Conservation (phyloP, 768 basidiomycete species). For the Floccularia luteovirens region DNA sequence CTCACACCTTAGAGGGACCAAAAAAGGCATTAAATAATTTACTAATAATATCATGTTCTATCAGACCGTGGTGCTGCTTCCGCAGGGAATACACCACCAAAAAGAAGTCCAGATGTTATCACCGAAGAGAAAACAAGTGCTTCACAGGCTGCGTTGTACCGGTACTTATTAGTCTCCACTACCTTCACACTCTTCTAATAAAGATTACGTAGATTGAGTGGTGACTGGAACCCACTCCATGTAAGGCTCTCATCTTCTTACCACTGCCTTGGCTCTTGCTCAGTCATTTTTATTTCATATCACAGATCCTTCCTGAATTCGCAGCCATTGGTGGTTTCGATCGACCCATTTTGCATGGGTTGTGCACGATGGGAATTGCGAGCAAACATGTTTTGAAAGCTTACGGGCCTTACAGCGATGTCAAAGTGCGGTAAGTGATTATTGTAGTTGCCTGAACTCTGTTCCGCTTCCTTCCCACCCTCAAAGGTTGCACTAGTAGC, state of each 20-base stretch:
- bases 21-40: no score
- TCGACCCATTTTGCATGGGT: constrained; percentile 81
- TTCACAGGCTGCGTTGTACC: constrained; percentile 86
- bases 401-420: constrained; percentile 82
- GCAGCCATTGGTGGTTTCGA: constrained; percentile 94
- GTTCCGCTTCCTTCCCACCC: no score
- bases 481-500: no score
- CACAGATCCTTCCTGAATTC: constrained; percentile 84
- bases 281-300: background rate
- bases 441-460: no score
- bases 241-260: constrained; percentile 29
- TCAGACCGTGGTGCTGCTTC: constrained; percentile 87
- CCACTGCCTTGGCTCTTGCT: background rate
- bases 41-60: no score
- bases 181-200: no score
- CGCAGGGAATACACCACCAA: constrained; percentile 73
- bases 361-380: constrained; percentile 89
- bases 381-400: constrained; percentile 88
- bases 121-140: constrained; percentile 81
- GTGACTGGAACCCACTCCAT: constrained; percentile 89
- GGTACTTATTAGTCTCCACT: no score
- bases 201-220: constrained; percentile 55
- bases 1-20: no score
- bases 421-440: constrained; percentile 79
- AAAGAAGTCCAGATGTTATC: constrained; percentile 77